Evolutionary conservation across 495 filamentous ascomycete genomes (phyloP), one percentile per base, ranked within the genome.

Genomic region (Annulohypoxylon nitens): DNA sequence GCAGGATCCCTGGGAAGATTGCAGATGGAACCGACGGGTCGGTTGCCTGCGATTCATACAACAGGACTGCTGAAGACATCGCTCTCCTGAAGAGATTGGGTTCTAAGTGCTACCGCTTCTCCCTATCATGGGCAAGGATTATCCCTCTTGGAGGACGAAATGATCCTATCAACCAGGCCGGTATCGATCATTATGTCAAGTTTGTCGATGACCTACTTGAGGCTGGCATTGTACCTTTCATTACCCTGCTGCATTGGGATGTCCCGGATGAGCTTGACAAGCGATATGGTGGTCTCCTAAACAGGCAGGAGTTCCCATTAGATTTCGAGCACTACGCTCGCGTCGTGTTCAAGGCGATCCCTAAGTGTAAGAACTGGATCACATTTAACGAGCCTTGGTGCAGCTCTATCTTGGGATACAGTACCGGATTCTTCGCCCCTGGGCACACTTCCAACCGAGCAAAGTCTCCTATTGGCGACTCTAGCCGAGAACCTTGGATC

Each of bases 41-140:
- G 37, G 86, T 91, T 39, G 91, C 91, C 37, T 93, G 91, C 81
- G 91, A 93, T 81, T 92, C 90, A 45, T 93, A 93, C 82, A 88
- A 93, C 77, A 86, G 89, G 58, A 91, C 90, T 34, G 83, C 84
- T 37, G 90, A 93, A 80, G 92, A 93, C 73, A 93, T 94, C 73
- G 90, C 81, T 8, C 85, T 93, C 41, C 81, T 93, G 74, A 93
- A 93, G 79, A 78, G 82, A 47, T 86, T 88, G 36, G 87, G 88
- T 50, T 89, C 90, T 58, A 85, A 84, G 65, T 85, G 86, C 34
- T 93, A 93, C 80, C 90, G 91, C 67, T 94, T 94, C 80, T 93
- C 92, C 33, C 80, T 93, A 60, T 90, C 91, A 47, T 93, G 92
- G 92, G 88, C 84, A 26, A 88, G 91, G 48, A 87, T 93, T 70